Conservation (phyloP, 805 yeast species). For the Saccharomyces paradoxus region DNA sequence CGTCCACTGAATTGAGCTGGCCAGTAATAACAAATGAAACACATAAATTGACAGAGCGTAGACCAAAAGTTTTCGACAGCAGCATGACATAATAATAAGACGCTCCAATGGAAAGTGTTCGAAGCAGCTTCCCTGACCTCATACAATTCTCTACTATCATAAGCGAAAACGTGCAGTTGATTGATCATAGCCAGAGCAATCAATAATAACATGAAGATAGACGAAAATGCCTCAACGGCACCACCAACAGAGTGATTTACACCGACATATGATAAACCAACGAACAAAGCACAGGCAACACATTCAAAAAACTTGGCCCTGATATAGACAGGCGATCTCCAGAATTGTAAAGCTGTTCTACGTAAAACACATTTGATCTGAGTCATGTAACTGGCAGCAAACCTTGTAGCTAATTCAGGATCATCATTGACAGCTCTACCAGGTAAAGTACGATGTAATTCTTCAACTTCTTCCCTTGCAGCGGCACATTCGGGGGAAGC, state of each 20-base stretch:
- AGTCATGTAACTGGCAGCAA: constrained; percentile 37
- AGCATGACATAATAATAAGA: constrained; percentile 40
- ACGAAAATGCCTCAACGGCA: constrained; percentile 54
- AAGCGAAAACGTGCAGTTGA: constrained; percentile 57
- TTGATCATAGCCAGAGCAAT: constrained; percentile 46
- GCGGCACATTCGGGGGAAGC: constrained; percentile 42
- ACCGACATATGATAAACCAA: constrained; percentile 58
- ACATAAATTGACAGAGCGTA: constrained; percentile 34
- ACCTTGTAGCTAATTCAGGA: constrained; percentile 34
- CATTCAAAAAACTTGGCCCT: constrained; percentile 51
- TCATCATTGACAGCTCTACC: constrained; percentile 28
- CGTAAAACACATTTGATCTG: constrained; percentile 40
- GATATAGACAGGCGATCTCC: constrained; percentile 56
- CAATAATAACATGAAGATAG: constrained; percentile 49
- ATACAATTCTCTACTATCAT: constrained; percentile 51
- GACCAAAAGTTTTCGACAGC: constrained; percentile 44
- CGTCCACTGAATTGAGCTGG: constrained; percentile 37
- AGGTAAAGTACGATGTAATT: constrained; percentile 42
- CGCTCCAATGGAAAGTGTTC: constrained; percentile 60
- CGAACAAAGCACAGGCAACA: constrained; percentile 47
- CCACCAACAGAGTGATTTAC: constrained; percentile 57
- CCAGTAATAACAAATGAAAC: constrained; percentile 42
- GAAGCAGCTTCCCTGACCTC: constrained; percentile 72
- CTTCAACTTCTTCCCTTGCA: constrained; percentile 44
- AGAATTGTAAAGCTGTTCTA: constrained; percentile 52